phyloP scores from a whole-genome alignment of 345 rosid species.

The Lagerstroemia speciosa region DNA sequence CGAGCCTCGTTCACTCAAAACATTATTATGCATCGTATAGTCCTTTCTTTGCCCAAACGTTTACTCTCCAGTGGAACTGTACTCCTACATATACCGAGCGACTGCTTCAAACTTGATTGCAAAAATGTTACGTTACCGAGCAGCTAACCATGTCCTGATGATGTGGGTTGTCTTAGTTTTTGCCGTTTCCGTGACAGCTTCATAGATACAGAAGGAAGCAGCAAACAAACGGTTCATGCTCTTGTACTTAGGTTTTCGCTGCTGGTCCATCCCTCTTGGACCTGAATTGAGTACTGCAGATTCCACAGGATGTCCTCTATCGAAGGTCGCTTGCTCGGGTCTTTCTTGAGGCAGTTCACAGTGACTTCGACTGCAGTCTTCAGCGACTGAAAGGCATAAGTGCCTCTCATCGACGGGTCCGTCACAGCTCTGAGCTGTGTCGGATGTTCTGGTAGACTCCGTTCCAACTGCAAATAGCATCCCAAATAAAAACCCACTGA shows the following conservation, averaged over 20 bases:
- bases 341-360: constrained; percentile 58
- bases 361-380: constrained; percentile 66
- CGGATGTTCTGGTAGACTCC: constrained; percentile 47
- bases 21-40: background rate
- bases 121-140: background rate
- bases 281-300: constrained; percentile 80
- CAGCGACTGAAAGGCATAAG: constrained; percentile 71
- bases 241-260: constrained; percentile 59
- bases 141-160: background rate
- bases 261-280: constrained; percentile 84
- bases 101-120: background rate
- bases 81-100: background rate
- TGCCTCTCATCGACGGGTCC: constrained; percentile 58
- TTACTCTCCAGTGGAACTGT: background rate
- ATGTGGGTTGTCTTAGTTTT: background rate
- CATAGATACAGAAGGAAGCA: background rate
- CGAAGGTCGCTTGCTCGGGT: constrained; percentile 54
- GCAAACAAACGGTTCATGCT: background rate
- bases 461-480: constrained; percentile 38
- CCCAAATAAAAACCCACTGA: background rate
- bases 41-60: background rate
- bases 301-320: constrained; percentile 94
- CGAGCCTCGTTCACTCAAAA: background rate
- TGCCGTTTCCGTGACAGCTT: background rate
- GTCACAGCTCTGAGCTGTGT: constrained; percentile 31